These are phyloP conservation scores for Thermomucor indicae-seudaticae DNA, from an alignment of 371 early-diverging fungal species.

Conservation along the genomic window DNA sequence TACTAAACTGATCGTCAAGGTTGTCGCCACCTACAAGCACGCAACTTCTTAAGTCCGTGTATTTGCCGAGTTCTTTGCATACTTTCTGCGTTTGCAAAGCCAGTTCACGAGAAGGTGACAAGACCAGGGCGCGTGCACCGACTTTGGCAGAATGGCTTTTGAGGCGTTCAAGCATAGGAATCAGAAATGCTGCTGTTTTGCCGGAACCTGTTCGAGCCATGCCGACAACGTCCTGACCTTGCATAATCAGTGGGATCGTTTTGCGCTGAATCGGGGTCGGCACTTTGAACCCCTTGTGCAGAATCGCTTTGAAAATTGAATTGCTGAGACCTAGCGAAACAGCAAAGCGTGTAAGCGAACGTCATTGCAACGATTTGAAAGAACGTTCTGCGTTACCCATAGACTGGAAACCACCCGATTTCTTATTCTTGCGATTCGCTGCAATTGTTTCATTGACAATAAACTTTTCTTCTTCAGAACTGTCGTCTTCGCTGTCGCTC, in stretches of 20 bases:
- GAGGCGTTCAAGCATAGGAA: slow-evolving; percentile 90
- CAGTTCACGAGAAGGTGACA: slow-evolving; percentile 95
- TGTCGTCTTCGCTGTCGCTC: slow-evolving; percentile 29
- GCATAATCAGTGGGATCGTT: slow-evolving; percentile 88
- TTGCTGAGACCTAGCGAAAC: slow-evolving; percentile 64
- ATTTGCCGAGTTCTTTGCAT: slow-evolving; percentile 82
- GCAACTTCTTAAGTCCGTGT: slow-evolving; percentile 86
- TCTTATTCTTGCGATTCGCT: slow-evolving; percentile 85
- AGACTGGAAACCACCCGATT: slow-evolving; percentile 95
- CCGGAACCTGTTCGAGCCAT: slow-evolving; percentile 99
- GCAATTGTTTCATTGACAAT: slow-evolving; percentile 49
- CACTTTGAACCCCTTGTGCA: slow-evolving; percentile 90
- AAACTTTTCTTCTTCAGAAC: slow-evolving; percentile 41
- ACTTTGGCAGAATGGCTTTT: slow-evolving; percentile 86
- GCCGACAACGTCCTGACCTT: slow-evolving; percentile 93
- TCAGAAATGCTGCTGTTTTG: slow-evolving; percentile 96
- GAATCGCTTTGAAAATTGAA: slow-evolving; percentile 80
- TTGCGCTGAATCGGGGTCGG: slow-evolving; percentile 99
- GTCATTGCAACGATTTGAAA: not conserved
- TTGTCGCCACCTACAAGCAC: slow-evolving; percentile 96
- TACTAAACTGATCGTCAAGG: slow-evolving; percentile 89
- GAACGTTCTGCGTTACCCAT: slow-evolving; percentile 72
- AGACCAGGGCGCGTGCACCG: slow-evolving; percentile 83
- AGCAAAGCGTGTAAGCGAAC: not conserved
- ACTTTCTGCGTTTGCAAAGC: slow-evolving; percentile 96